Percentiles rank a stretch among this genome's conserved stretches.
phyloP scores from a whole-genome alignment of 257 asterid species.

The Leonotis leonurus region DNA sequence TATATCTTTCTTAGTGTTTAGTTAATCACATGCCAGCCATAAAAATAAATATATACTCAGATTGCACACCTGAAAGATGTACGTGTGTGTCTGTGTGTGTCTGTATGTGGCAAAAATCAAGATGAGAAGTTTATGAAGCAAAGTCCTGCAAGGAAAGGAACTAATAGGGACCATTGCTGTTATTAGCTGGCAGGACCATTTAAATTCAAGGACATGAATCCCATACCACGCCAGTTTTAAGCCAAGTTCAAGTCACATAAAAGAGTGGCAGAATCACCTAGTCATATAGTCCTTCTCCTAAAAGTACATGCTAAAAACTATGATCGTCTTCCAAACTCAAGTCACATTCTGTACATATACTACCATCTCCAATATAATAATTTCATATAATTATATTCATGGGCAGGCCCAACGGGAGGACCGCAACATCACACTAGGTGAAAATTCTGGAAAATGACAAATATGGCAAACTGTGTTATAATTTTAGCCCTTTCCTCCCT shows the following conservation, averaged over 20 bases:
- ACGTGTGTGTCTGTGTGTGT: too few species aligned
- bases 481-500: neutral
- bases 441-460: constrained; percentile 16
- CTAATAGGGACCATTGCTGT: constrained; percentile 16
- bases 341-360: constrained; percentile 22
- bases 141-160: constrained; percentile 15
- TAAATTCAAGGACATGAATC: constrained; percentile 19
- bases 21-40: constrained; percentile 13
- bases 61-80: constrained; percentile 15
- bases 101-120: neutral
- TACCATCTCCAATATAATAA: constrained; percentile 14
- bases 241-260: constrained; percentile 23
- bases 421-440: constrained; percentile 17
- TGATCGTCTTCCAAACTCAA: constrained; percentile 18
- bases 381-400: constrained; percentile 17
- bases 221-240: constrained; percentile 12
- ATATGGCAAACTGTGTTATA: constrained; percentile 19
- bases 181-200: constrained; percentile 35
- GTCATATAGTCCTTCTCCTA: constrained; percentile 15
- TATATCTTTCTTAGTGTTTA: constrained; percentile 14
- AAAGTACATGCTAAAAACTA: constrained; percentile 8
- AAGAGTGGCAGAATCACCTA: constrained; percentile 25
- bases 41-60: constrained; percentile 3
- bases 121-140: constrained; percentile 1
- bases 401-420: constrained; percentile 21